Percentiles rank a stretch among this genome's conserved stretches.
Conservation (phyloP, 2,329 filamentous ascomycete species). For the Corinectria fuckeliana region DNA sequence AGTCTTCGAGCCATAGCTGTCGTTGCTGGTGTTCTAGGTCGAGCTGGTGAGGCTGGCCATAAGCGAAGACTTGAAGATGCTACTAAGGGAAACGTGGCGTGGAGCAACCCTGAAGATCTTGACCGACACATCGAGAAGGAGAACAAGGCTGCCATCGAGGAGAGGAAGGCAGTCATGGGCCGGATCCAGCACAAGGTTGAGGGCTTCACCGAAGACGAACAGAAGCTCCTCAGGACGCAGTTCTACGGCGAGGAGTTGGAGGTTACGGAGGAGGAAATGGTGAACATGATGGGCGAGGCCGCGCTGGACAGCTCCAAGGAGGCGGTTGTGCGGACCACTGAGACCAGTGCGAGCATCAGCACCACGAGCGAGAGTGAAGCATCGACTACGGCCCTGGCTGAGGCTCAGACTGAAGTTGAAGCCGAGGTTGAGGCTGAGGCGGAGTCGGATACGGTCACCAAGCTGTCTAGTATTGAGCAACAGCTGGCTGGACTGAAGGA, state of each 20-base stretch:
- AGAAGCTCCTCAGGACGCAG: conserved; percentile 41
- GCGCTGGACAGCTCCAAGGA: conserved; percentile 24
- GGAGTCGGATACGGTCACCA: not conserved
- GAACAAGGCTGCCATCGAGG: conserved; percentile 38
- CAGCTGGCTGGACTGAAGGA: conserved; percentile 10
- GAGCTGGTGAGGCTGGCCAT: conserved; percentile 82
- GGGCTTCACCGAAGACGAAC: conserved; percentile 48
- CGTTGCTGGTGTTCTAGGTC: conserved; percentile 83
- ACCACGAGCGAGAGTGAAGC: not conserved
- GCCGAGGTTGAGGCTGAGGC: not conserved
- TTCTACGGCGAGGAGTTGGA: conserved; percentile 37
- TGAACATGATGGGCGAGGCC: conserved; percentile 42
- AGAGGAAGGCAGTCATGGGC: conserved; percentile 47
- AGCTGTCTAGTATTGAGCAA: conserved; percentile 14
- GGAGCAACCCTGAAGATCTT: conserved; percentile 58
- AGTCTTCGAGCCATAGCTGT: conserved; percentile 83
- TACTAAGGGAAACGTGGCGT: conserved; percentile 66
- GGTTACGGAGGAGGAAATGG: conserved; percentile 46
- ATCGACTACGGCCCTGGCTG: not conserved
- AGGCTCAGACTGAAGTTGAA: not conserved
- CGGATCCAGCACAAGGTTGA: conserved; percentile 44
- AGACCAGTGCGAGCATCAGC: conserved; percentile 5
- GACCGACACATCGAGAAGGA: conserved; percentile 46
- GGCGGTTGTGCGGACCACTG: conserved; percentile 4
- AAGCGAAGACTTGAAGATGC: conserved; percentile 69